Evolutionary conservation across 768 basidiomycete genomes (phyloP).

Genomic region (Boletus rufocinnamomeus): DNA sequence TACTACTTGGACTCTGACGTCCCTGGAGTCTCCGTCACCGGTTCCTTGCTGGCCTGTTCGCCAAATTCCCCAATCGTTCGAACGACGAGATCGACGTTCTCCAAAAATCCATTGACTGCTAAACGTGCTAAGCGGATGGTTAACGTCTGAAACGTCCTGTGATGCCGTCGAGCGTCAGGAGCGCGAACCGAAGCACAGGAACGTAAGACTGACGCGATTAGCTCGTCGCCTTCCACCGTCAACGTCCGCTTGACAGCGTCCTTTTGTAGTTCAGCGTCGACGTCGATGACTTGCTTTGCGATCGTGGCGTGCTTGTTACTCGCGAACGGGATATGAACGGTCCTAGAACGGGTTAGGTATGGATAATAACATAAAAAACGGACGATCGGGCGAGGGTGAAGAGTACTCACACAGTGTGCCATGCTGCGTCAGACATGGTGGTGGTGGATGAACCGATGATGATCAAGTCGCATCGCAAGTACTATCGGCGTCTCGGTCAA

Average conservation of each 20-base stretch:
- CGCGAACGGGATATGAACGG: slow-evolving; percentile 76
- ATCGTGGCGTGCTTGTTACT: slow-evolving; percentile 74
- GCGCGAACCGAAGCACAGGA: background rate
- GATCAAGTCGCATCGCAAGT: slow-evolving; percentile 1
- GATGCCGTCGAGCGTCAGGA: slow-evolving; percentile 4
- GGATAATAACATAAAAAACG: background rate
- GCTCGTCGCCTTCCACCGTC: slow-evolving; percentile 60
- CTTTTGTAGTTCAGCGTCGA: slow-evolving; percentile 83
- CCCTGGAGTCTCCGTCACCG: background rate
- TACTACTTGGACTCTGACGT: slow-evolving; percentile 12
- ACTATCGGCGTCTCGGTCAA: background rate
- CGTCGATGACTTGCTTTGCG: slow-evolving; percentile 81
- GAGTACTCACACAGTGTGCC: slow-evolving; percentile 57
- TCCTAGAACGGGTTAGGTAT: slow-evolving; percentile 40
- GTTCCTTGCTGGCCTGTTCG: slow-evolving; percentile 51
- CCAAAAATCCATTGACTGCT: slow-evolving; percentile 82
- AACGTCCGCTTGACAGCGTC: slow-evolving; percentile 77
- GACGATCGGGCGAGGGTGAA: background rate
- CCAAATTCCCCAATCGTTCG: slow-evolving; percentile 83
- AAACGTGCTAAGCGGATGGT: slow-evolving; percentile 87
- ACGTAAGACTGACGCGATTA: slow-evolving; percentile 67
- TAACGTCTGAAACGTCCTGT: slow-evolving; percentile 70
- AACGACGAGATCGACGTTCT: slow-evolving; percentile 84
- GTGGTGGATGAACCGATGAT: background rate
- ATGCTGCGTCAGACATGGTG: slow-evolving; percentile 35